Conservation (phyloP, 2,329 filamentous ascomycete genomes). For the Diaporthe longicolla region DNA sequence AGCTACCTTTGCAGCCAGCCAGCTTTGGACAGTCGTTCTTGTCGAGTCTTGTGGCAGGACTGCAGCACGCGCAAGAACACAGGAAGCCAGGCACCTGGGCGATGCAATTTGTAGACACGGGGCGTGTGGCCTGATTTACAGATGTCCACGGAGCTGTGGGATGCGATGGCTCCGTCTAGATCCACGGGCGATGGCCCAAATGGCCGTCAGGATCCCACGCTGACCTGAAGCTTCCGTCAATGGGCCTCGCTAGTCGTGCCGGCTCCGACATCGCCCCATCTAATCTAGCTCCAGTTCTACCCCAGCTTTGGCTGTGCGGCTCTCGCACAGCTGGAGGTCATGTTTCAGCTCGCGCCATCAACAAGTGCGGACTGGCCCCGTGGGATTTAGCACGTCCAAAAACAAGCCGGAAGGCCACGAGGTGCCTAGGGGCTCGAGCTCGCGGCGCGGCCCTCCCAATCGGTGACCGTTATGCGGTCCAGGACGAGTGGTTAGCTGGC, state of each 20-base stretch:
- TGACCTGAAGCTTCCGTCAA: constrained; percentile 5
- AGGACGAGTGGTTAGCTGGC: constrained; percentile 4
- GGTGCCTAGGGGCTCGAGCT: constrained; percentile 20
- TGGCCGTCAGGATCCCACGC: neutral
- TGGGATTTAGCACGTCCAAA: constrained; percentile 3
- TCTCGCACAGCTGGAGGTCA: constrained; percentile 2
- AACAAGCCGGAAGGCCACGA: constrained; percentile 2
- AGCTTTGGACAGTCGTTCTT: constrained; percentile 5
- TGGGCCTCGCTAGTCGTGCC: constrained; percentile 11
- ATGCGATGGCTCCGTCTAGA: neutral
- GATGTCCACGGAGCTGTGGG: neutral
- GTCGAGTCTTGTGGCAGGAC: constrained; percentile 16
- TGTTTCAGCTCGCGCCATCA: constrained; percentile 17
- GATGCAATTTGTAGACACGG: constrained; percentile 4
- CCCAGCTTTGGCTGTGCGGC: constrained; percentile 29
- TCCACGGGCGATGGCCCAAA: too few relatives aligned
- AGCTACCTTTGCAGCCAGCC: neutral
- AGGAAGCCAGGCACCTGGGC: neutral
- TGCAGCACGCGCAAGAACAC: constrained; percentile 7
- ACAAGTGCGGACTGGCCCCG: constrained; percentile 8
- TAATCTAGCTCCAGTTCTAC: constrained; percentile 15
- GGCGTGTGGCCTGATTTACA: neutral
- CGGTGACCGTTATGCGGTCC: constrained; percentile 18
- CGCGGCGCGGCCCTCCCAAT: constrained; percentile 36
- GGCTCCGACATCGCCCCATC: constrained; percentile 32